Percentiles rank a stretch among this genome's conserved stretches.
These are phyloP conservation scores for Phytopythium litorale DNA, from an alignment of 352 stramenopile species.

Conservation along the genomic window DNA sequence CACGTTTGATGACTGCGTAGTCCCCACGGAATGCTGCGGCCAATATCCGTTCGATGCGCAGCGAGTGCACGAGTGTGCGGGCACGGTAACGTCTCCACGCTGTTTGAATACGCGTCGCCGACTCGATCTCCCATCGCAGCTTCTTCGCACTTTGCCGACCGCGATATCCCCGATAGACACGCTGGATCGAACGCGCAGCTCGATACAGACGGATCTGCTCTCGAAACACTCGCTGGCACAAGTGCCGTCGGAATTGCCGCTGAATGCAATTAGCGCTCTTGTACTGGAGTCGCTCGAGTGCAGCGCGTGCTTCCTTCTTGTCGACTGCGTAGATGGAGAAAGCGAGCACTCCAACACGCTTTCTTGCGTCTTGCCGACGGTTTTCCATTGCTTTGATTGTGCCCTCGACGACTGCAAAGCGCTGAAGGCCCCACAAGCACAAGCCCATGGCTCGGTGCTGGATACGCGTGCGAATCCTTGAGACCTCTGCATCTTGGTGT, in stretches of 20 bases:
- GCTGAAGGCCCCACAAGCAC: slow-evolving; percentile 31
- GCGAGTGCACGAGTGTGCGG: slow-evolving; percentile 23
- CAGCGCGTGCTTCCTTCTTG: slow-evolving; percentile 36
- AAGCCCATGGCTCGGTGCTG: slow-evolving; percentile 12
- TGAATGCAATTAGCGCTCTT: slow-evolving; percentile 59
- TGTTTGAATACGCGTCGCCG: slow-evolving; percentile 48
- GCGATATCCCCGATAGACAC: slow-evolving; percentile 41
- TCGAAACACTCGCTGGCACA: slow-evolving; percentile 47
- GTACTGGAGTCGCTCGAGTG: slow-evolving; percentile 25
- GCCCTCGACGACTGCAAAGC: slow-evolving; percentile 13
- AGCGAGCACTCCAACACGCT: slow-evolving; percentile 10
- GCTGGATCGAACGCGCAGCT: slow-evolving; percentile 55
- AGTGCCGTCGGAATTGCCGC: slow-evolving; percentile 52
- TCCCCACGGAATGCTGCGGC: slow-evolving; percentile 67
- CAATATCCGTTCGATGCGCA: slow-evolving; percentile 57
- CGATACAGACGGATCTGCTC: slow-evolving; percentile 28
- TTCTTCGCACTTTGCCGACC: slow-evolving; percentile 31
- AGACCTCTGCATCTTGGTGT: slow-evolving; percentile 23
- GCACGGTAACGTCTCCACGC: slow-evolving; percentile 49
- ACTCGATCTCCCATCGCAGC: slow-evolving; percentile 34
- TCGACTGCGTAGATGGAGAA: slow-evolving; percentile 20
- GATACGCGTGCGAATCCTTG: slow-evolving; percentile 32
- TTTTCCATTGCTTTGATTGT: slow-evolving; percentile 33
- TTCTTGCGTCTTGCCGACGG: slow-evolving; percentile 7
- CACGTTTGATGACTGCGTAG: slow-evolving; percentile 60